Conservation (phyloP, 805 yeast genomes). For the Cyberlindnera lachancei region DNA sequence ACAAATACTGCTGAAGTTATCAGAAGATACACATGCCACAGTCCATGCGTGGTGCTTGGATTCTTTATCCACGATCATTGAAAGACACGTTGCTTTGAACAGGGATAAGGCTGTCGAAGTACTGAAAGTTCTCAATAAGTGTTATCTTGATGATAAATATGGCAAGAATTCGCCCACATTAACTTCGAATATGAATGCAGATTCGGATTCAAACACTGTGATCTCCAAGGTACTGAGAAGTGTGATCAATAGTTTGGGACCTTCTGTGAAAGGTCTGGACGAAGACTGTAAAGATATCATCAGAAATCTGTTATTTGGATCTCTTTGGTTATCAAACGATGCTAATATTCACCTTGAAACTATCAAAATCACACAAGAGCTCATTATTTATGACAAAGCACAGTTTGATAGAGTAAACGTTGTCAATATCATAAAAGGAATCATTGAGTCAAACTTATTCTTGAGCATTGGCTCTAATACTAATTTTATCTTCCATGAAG, state of each 20-base stretch:
- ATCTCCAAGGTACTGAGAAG: conserved; percentile 37
- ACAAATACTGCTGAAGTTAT: conserved; percentile 51
- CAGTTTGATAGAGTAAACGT: conserved; percentile 25
- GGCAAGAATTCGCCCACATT: conserved; percentile 36
- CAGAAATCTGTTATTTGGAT: conserved; percentile 30
- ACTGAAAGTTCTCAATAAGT: conserved; percentile 30
- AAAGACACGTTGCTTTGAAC: conserved; percentile 44
- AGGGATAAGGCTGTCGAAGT: conserved; percentile 35
- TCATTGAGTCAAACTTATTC: conserved; percentile 27
- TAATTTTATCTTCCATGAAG: conserved; percentile 30
- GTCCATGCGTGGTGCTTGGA: conserved; percentile 70
- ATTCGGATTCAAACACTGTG: conserved; percentile 36
- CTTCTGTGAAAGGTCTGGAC: conserved; percentile 35
- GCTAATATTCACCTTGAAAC: conserved; percentile 27
- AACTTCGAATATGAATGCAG: conserved; percentile 42
- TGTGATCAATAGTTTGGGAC: conserved; percentile 50
- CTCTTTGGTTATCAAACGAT: conserved; percentile 28
- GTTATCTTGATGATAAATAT: conserved; percentile 41
- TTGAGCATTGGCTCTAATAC: conserved; percentile 21
- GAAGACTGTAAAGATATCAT: conserved; percentile 23
- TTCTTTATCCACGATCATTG: conserved; percentile 49
- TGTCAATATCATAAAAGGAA: conserved; percentile 25
- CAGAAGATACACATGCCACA: conserved; percentile 76
- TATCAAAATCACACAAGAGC: conserved; percentile 36
- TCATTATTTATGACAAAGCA: conserved; percentile 37